Evolutionary conservation across 2,329 filamentous ascomycete species (phyloP).

Genomic region (Phyllosticta citribraziliensis): DNA sequence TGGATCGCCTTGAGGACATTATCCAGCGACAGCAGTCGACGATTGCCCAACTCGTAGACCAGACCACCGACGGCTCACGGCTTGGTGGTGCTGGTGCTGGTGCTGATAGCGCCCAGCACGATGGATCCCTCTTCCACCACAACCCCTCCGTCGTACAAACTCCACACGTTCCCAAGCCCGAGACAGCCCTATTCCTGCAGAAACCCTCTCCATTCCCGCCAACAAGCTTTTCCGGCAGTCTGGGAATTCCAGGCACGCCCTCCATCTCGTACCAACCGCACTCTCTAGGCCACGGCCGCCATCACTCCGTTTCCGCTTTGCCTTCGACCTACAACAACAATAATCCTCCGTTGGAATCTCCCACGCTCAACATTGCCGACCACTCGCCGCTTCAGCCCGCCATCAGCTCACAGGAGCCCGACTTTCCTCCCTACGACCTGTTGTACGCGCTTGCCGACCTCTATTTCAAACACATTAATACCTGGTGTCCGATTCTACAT

Average conservation of each 20-base stretch:
- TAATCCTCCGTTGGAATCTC: conserved; percentile 45
- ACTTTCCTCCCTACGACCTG: conserved; percentile 51
- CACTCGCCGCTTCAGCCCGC: conserved; percentile 9
- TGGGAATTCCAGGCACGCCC: conserved; percentile 5
- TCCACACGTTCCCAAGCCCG: conserved; percentile 34
- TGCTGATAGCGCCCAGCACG: conserved; percentile 16
- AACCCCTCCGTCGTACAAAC: conserved; percentile 25
- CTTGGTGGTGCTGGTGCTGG: conserved; percentile 6
- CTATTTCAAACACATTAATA: conserved; percentile 56
- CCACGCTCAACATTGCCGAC: conserved; percentile 44
- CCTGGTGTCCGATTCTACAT: conserved; percentile 80
- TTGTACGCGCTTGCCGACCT: conserved; percentile 51
- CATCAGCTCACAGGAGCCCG: conserved; percentile 26
- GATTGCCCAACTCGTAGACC: conserved; percentile 34
- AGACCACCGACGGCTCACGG: conserved; percentile 11
- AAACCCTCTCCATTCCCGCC: conserved; percentile 29
- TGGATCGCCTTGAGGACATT: conserved; percentile 39
- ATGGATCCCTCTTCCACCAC: conserved; percentile 22
- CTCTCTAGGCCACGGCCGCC: conserved; percentile 8
- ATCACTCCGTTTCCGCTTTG: conserved; percentile 9
- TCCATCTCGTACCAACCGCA: conserved; percentile 11
- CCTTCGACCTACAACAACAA: conserved; percentile 19
- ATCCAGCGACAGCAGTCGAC: conserved; percentile 37
- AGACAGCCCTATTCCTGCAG: conserved; percentile 38
- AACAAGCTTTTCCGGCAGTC: conserved; percentile 18